phyloP scores from a whole-genome alignment of 2,329 filamentous ascomycete genomes.

The Pestalotiopsis sp. region DNA sequence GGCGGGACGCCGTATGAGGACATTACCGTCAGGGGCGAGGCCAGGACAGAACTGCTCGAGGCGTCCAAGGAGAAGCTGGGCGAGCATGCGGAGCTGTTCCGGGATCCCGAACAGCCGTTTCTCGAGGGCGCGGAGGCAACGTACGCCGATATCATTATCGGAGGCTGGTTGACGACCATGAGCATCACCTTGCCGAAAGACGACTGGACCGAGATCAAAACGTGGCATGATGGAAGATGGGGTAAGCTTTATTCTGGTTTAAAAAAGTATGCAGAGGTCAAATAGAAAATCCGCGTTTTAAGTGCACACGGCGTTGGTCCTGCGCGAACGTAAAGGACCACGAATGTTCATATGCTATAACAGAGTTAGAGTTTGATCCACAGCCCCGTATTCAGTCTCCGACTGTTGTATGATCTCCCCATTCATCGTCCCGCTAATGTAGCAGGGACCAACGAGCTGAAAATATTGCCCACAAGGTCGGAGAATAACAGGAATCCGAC shows the following conservation, averaged over 20 bases:
- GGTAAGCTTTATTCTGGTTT: constrained; percentile 23
- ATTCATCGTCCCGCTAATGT: no score
- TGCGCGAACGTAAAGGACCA: no score
- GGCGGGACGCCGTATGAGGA: constrained; percentile 46
- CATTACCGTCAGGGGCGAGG: constrained; percentile 18
- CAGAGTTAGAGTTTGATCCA: no score
- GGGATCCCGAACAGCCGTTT: constrained; percentile 20
- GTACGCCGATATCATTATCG: constrained; percentile 28
- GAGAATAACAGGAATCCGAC: no score
- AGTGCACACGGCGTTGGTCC: no score
- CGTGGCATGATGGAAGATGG: constrained; percentile 24
- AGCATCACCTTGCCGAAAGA: constrained; percentile 16
- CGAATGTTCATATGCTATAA: no score
- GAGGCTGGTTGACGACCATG: constrained; percentile 25
- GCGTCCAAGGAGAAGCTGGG: constrained; percentile 15
- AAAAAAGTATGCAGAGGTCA: neutral
- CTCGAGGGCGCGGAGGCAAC: constrained; percentile 19
- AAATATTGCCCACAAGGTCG: no score
- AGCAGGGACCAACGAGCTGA: no score
- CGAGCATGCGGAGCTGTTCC: constrained; percentile 21
- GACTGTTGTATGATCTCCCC: no score
- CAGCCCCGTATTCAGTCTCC: no score
- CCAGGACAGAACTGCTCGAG: constrained; percentile 16
- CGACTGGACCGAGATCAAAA: constrained; percentile 22
- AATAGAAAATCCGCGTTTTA: neutral